phyloP scores from a whole-genome alignment of 768 basidiomycete genomes.

The Filobasidium wieringae region DNA sequence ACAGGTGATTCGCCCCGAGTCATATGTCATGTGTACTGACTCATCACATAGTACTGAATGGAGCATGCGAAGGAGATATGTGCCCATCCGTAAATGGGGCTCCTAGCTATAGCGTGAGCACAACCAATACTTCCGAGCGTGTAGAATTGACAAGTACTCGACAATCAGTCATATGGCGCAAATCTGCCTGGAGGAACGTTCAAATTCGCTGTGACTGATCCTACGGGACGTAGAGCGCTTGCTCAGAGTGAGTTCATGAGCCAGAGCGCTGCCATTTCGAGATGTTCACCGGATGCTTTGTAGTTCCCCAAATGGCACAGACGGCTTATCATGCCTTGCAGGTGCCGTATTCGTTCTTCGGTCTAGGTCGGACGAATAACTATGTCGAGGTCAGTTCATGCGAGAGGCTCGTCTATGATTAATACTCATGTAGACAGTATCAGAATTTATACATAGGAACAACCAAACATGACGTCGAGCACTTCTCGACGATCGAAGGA shows the following conservation, averaged over 20 bases:
- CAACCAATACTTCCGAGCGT: not conserved
- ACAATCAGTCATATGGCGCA: slow-evolving; percentile 70
- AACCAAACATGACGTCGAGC: slow-evolving; percentile 57
- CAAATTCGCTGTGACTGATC: slow-evolving; percentile 93
- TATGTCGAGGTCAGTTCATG: slow-evolving; percentile 61
- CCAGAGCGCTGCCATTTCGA: not conserved
- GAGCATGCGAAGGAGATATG: slow-evolving; percentile 65
- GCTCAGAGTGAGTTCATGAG: slow-evolving; percentile 70
- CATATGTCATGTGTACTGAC: too few relatives aligned
- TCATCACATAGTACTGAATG: slow-evolving; percentile 62
- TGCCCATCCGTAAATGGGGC: slow-evolving; percentile 56
- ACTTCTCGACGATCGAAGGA: slow-evolving; percentile 88
- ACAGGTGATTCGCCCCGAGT: too few relatives aligned
- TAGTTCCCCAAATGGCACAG: slow-evolving; percentile 85
- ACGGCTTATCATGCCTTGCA: slow-evolving; percentile 81
- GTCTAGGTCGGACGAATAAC: slow-evolving; percentile 93
- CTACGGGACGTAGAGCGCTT: slow-evolving; percentile 71
- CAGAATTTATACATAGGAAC: slow-evolving; percentile 87
- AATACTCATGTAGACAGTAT: not conserved
- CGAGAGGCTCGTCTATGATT: not conserved
- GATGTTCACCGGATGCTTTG: not conserved
- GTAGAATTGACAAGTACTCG: not conserved
- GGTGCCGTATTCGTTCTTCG: slow-evolving; percentile 90
- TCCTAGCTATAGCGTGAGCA: slow-evolving; percentile 59
- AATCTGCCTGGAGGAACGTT: slow-evolving; percentile 90